Percentiles rank a stretch among this genome's conserved stretches.
Conservation (phyloP, 1,284 basidiomycete genomes). For the Malassezia equina region DNA sequence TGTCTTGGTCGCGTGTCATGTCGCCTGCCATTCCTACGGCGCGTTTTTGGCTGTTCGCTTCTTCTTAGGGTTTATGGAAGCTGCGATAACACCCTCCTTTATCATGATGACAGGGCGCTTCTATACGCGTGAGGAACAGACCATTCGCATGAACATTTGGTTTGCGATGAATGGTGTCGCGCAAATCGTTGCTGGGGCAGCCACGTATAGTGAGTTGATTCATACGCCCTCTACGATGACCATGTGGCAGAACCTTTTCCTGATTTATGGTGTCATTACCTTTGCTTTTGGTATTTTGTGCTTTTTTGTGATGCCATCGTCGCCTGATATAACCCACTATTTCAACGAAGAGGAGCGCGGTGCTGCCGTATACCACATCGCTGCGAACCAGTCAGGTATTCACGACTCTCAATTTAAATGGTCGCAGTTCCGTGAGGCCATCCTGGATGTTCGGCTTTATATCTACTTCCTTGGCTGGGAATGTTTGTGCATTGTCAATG, state of each 20-base stretch:
- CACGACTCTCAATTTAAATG: constrained; percentile 56
- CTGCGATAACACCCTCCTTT: constrained; percentile 26
- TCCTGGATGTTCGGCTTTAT: constrained; percentile 51
- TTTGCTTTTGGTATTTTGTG: constrained; percentile 26
- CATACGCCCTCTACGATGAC: constrained; percentile 20
- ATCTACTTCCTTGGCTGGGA: constrained; percentile 24
- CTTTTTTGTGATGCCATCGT: constrained; percentile 28
- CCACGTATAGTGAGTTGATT: constrained; percentile 26
- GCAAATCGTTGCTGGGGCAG: constrained; percentile 30
- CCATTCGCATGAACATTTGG: constrained; percentile 29
- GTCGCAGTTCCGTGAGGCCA: constrained; percentile 53
- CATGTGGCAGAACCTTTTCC: constrained; percentile 36
- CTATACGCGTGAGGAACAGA: constrained; percentile 30
- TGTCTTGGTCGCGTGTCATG: constrained; percentile 24
- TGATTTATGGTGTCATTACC: constrained; percentile 36
- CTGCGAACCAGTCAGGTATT: constrained; percentile 54
- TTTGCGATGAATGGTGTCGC: constrained; percentile 36
- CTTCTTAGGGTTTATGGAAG: constrained; percentile 41
- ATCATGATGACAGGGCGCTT: constrained; percentile 34
- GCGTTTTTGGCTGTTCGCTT: constrained; percentile 32
- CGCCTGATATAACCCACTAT: constrained; percentile 25
- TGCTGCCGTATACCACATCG: constrained; percentile 55
- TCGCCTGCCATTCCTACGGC: constrained; percentile 31
- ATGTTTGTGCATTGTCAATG: constrained; percentile 28
- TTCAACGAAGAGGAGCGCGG: constrained; percentile 53